Evolutionary conservation across 352 stramenopile species (phyloP).

Genomic region (Pythium utonaiense): DNA sequence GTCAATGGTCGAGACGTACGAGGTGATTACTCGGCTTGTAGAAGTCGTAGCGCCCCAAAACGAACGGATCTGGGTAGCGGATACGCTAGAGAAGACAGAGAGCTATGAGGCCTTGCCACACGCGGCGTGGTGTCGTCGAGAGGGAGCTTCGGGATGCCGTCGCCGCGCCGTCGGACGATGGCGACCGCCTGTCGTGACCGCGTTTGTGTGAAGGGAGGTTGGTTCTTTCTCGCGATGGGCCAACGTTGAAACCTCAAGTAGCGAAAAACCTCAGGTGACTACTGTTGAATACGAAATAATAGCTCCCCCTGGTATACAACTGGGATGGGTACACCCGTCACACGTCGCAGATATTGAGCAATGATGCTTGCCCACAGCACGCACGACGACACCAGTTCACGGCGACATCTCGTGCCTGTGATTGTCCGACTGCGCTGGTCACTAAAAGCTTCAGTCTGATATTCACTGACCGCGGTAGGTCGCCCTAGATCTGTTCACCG

Average conservation of each 20-base stretch:
- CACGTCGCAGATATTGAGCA: slow-evolving; percentile 1
- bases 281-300: not conserved
- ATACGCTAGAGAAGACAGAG: not conserved
- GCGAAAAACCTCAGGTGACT: not conserved
- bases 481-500: too few species aligned
- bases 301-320: not conserved
- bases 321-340: not conserved
- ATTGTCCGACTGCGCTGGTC: too few species aligned
- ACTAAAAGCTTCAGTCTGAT: too few species aligned
- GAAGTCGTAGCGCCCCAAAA: not conserved
- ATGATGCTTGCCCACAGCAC: too few species aligned
- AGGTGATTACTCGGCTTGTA: slow-evolving; percentile 2
- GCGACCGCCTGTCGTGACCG: not conserved
- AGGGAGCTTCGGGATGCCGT: not conserved
- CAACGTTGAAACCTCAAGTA: not conserved
- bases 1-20: not conserved
- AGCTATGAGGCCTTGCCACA: not conserved
- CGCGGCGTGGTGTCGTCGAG: not conserved
- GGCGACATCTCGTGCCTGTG: too few species aligned
- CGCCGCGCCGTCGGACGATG: not conserved
- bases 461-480: too few species aligned
- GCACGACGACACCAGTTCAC: too few species aligned
- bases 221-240: not conserved
- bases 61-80: not conserved
- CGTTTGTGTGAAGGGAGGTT: not conserved